Conservation (phyloP, 495 filamentous ascomycete species). For the Hypoxylon rickii region DNA sequence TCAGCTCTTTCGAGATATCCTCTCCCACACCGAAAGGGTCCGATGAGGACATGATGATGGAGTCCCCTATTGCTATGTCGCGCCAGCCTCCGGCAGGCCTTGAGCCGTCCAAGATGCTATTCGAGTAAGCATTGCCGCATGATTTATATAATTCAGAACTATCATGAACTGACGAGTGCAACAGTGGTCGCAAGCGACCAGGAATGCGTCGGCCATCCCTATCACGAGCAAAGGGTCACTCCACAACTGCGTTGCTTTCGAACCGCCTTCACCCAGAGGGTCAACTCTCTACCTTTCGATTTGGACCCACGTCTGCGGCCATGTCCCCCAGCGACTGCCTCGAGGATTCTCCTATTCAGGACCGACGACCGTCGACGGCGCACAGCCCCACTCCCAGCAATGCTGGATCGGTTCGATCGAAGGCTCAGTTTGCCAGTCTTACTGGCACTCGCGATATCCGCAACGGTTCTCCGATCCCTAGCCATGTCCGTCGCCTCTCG, state of each 20-base stretch:
- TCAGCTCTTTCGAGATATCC: constrained; percentile 62
- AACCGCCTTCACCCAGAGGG: constrained; percentile 56
- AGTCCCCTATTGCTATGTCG: constrained; percentile 51
- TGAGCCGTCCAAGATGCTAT: constrained; percentile 54
- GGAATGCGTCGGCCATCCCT: constrained; percentile 65
- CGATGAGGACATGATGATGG: constrained; percentile 51
- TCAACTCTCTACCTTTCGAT: constrained; percentile 74
- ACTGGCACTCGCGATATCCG: constrained; percentile 52
- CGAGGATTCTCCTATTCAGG: constrained; percentile 74
- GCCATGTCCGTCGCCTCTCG: constrained; percentile 70
- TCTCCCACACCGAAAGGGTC: constrained; percentile 67
- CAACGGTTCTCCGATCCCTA: constrained; percentile 72
- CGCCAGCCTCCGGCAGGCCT: constrained; percentile 52
- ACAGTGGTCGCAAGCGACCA: constrained; percentile 59
- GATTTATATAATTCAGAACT: not conserved
- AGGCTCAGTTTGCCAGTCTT: constrained; percentile 59
- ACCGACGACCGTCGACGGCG: constrained; percentile 61
- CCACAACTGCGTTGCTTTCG: constrained; percentile 53
- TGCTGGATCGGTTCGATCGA: constrained; percentile 61
- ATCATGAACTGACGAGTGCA: constrained; percentile 7
- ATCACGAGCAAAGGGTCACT: constrained; percentile 61
- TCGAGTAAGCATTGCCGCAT: constrained; percentile 51
- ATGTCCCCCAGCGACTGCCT: constrained; percentile 81
- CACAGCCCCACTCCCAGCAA: constrained; percentile 57
- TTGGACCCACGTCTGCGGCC: constrained; percentile 61